phyloP scores from a whole-genome alignment of 768 basidiomycete species.

The Leccinum olivaceopallidum region DNA sequence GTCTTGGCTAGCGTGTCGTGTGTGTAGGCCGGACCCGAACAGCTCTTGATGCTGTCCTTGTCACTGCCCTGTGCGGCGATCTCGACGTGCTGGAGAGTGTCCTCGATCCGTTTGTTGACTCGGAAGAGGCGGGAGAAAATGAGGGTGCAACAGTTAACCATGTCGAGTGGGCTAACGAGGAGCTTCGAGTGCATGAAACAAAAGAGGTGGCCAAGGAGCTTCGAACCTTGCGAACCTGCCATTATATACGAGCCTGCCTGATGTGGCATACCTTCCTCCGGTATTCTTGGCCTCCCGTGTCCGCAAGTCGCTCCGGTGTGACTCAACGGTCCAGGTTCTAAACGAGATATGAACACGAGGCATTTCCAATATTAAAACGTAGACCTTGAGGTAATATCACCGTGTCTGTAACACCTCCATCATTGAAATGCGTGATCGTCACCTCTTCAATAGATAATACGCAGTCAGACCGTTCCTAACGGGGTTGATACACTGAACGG shows the following conservation, averaged over 20 bases:
- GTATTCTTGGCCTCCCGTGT: slow-evolving; percentile 15
- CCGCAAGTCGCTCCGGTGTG: slow-evolving; percentile 20
- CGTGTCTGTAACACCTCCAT: slow-evolving; percentile 22
- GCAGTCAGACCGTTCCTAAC: slow-evolving; percentile 32
- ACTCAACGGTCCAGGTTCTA: slow-evolving; percentile 17
- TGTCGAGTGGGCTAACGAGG: slow-evolving; percentile 22
- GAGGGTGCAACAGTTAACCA: slow-evolving; percentile 28
- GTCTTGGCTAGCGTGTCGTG: slow-evolving; percentile 26
- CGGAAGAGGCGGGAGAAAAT: slow-evolving; percentile 24
- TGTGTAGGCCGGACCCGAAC: slow-evolving; percentile 35
- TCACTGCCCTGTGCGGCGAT: slow-evolving; percentile 23
- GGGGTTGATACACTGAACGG: slow-evolving; percentile 16
- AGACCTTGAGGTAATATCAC: slow-evolving; percentile 36
- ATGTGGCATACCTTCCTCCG: slow-evolving; percentile 21
- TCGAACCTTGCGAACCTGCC: slow-evolving; percentile 4
- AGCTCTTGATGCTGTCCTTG: slow-evolving; percentile 31
- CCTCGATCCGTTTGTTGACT: slow-evolving; percentile 18
- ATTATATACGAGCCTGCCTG: slow-evolving; percentile 26
- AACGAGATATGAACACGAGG: slow-evolving; percentile 30
- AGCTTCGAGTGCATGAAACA: slow-evolving; percentile 27
- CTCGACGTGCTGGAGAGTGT: slow-evolving; percentile 23
- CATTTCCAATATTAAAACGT: slow-evolving; percentile 26
- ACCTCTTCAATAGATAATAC: slow-evolving; percentile 25
- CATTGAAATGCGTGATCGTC: slow-evolving; percentile 35
- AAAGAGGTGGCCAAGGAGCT: slow-evolving; percentile 13